Conservation (phyloP, 1,284 basidiomycete genomes). For the Pyrrhoderma lamaoense region DNA sequence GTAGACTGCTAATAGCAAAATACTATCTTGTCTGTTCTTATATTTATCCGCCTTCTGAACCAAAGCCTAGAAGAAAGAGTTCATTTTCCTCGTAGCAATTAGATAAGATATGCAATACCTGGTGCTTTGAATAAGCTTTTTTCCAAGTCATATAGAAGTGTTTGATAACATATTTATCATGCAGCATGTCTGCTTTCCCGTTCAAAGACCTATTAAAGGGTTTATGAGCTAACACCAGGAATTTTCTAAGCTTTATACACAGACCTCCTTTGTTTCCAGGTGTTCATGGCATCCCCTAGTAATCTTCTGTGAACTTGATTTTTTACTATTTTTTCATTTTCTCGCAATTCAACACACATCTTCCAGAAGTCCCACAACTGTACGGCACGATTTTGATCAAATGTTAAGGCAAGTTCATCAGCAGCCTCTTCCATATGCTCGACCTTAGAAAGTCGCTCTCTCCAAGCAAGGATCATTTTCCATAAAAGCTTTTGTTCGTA, state of each 20-base stretch:
- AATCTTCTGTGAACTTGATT: slow-evolving; percentile 7
- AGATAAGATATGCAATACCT: slow-evolving; percentile 7
- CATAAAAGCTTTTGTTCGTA: slow-evolving; percentile 5
- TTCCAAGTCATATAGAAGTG: slow-evolving; percentile 12
- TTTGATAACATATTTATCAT: slow-evolving; percentile 8
- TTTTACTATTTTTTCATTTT: slow-evolving; percentile 3
- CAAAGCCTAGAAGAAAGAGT: slow-evolving; percentile 31
- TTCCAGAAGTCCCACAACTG: slow-evolving; percentile 15
- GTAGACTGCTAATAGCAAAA: slow-evolving; percentile 55
- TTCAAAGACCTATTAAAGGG: slow-evolving; percentile 5
- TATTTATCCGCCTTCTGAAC: slow-evolving; percentile 53
- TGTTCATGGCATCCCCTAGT: neutral
- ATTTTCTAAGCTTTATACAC: neutral
- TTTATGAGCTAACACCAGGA: neutral
- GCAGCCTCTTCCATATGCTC: slow-evolving; percentile 8
- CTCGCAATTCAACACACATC: slow-evolving; percentile 1
- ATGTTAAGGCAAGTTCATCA: neutral
- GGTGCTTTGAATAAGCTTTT: slow-evolving; percentile 2
- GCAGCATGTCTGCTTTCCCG: slow-evolving; percentile 9
- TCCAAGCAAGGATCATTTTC: slow-evolving; percentile 9
- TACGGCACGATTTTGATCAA: slow-evolving; percentile 2
- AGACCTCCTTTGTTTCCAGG: slow-evolving; percentile 8
- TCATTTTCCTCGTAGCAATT: slow-evolving; percentile 50
- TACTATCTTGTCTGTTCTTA: slow-evolving; percentile 50
- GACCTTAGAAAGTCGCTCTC: neutral